A percentile compares a stretch with the other conserved stretches of the same genome.
Evolutionary conservation across 2,329 filamentous ascomycete genomes (phyloP).

Genomic region (Botrytis sinoallii): DNA sequence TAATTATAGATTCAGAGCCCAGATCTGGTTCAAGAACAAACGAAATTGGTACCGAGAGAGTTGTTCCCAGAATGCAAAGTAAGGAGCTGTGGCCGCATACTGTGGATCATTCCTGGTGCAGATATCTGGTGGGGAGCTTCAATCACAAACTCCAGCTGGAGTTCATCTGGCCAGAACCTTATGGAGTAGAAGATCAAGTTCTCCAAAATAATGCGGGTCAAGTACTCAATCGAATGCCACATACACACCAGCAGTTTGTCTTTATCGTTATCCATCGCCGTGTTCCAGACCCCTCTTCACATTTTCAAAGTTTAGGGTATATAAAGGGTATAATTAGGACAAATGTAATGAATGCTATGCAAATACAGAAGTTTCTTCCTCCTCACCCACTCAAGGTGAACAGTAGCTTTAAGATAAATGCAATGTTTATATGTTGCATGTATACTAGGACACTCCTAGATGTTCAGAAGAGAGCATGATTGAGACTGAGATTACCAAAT

Average conservation of each 20-base stretch:
- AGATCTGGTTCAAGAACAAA: background rate
- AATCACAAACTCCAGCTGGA: background rate
- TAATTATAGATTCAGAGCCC: background rate
- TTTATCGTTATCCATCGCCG: background rate
- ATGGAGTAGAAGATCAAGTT: background rate
- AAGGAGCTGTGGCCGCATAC: background rate
- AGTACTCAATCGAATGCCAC: background rate
- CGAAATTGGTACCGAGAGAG: background rate
- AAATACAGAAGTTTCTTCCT: background rate
- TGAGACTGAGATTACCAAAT: background rate
- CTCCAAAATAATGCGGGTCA: background rate
- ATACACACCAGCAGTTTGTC: background rate
- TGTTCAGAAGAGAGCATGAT: background rate
- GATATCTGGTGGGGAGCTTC: background rate
- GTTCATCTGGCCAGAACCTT: background rate
- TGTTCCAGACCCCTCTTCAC: background rate
- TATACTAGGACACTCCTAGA: background rate
- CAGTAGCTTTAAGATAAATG: background rate
- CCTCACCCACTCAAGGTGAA: background rate
- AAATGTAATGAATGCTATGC: background rate
- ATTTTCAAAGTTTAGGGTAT: background rate
- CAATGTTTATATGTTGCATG: background rate
- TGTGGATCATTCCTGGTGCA: background rate
- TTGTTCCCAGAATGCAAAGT: background rate
- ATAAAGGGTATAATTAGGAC: background rate